These are phyloP conservation scores for Plasmodium gonderi DNA, from an alignment of 169 alveolate species.

Conservation along the genomic window DNA sequence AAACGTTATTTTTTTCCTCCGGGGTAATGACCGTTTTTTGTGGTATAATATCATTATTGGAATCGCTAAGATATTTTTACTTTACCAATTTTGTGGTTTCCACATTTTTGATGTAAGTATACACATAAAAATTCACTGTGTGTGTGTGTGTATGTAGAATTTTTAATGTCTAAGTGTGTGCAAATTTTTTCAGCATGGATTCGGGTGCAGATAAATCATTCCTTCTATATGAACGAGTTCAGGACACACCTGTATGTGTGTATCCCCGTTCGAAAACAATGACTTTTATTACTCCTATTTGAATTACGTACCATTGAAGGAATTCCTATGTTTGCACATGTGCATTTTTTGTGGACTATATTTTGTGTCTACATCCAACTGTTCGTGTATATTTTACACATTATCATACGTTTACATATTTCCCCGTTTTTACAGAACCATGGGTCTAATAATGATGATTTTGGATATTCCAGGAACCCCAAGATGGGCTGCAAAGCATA, in stretches of 20 bases:
- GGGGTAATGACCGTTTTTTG: slow-evolving; percentile 86
- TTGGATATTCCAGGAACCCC: slow-evolving; percentile 94
- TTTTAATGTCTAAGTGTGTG: not conserved
- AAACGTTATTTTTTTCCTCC: slow-evolving; percentile 89
- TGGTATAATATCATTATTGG: slow-evolving; percentile 83
- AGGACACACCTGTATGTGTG: too few species aligned
- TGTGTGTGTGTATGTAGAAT: not conserved
- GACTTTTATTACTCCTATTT: too few species aligned
- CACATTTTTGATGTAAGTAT: slow-evolving; percentile 81
- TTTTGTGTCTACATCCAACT: slow-evolving; percentile 72
- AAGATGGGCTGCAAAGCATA: slow-evolving; percentile 92
- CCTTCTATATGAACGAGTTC: too few species aligned
- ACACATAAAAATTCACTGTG: not conserved
- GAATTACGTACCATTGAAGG: too few species aligned
- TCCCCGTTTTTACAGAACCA: slow-evolving; percentile 77
- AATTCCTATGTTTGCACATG: too few species aligned
- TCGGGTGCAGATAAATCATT: too few species aligned
- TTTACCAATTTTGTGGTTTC: slow-evolving; percentile 83
- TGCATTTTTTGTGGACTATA: slow-evolving; percentile 50
- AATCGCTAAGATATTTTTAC: slow-evolving; percentile 80
- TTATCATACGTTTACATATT: not conserved
- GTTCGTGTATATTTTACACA: not conserved
- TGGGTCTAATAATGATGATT: slow-evolving; percentile 89
- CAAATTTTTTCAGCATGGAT: not conserved
- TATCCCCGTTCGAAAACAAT: too few species aligned